Base-by-base conservation (phyloP, 2,329 filamentous ascomycete genomes). In the Aspergillus novofumigatus region DNA sequence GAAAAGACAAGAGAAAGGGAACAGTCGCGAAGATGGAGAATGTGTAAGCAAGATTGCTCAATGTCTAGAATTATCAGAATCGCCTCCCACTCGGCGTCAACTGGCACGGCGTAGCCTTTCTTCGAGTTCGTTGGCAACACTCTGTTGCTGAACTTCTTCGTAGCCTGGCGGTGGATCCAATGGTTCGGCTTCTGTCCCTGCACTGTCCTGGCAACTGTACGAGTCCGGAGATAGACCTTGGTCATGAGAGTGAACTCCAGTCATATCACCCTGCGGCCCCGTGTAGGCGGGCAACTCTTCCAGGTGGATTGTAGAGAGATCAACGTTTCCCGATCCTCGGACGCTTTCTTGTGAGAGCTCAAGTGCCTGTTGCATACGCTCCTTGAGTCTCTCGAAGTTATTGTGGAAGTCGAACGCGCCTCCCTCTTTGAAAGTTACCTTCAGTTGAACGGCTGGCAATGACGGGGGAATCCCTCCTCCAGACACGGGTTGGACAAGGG, bases 361-460 rank as follows among this genome's bases (percentile, higher is more conserved):
- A 41, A 92, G 85, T 7, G 87, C 91, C 67, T 97, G 91, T 62
- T 88, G 83, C 55, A 96, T 77, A 6, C 91, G 84, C 69, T 96
- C 92, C 70, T 91, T 92, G 62, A 97, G 86, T 55, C 89, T 82
- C 67, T 95, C 91, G 69, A 92, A 96, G 53, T 85, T 85, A 52
- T 85, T 84, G 67, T 92, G 88, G 69, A 96, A 97, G 65, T 96
- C 92, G 72, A 89, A 94, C 57, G 92, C 92, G n/a, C 93, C 93
- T 47, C 93, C 93, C 61, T 97, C 92, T 70, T 92, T 92, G 80
- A 97, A 97, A 23, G 88, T 92, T 67, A 97, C 82, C 71, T 90
- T 92, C 63, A 96, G 75, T 67, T 94, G 91, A 47, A 96, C 80
- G 28, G 87, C 85, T 20, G 87, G 83, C 60, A 91, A 82, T 23